These are phyloP conservation scores for Salix arbutifolia DNA, from an alignment of 345 rosid species.

Conservation along the genomic window DNA sequence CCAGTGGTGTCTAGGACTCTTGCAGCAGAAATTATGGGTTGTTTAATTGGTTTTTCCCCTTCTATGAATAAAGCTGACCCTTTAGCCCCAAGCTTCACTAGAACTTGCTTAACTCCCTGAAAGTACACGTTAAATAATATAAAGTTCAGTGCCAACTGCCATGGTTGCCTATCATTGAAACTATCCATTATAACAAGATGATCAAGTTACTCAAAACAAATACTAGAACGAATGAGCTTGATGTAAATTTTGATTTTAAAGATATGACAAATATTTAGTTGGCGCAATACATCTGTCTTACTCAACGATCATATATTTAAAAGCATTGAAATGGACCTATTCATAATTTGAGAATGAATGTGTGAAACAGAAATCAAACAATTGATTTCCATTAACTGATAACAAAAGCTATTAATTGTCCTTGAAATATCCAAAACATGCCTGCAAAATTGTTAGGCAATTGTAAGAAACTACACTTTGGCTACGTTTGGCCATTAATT, in stretches of 20 bases:
- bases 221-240: too few species aligned
- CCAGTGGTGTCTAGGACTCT: slow-evolving; percentile 89
- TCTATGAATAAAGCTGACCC: slow-evolving; percentile 80
- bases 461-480: too few species aligned
- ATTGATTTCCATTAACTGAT: not conserved
- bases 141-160: too few species aligned
- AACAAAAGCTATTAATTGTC: not conserved
- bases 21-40: slow-evolving; percentile 63
- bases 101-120: slow-evolving; percentile 84
- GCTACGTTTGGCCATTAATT: too few species aligned
- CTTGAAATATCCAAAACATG: not conserved
- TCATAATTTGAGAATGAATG: not conserved
- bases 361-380: not conserved
- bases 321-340: not conserved
- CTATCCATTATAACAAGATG: too few species aligned
- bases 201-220: too few species aligned
- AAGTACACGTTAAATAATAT: slow-evolving; percentile 4
- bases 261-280: too few species aligned
- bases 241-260: too few species aligned
- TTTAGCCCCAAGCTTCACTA: slow-evolving; percentile 83
- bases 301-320: not conserved
- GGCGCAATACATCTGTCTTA: too few species aligned
- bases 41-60: slow-evolving; percentile 66
- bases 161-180: too few species aligned
- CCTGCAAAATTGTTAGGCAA: not conserved